phyloP scores from a whole-genome alignment of 148 eudicot genomes.

The Oxyria digyna region DNA sequence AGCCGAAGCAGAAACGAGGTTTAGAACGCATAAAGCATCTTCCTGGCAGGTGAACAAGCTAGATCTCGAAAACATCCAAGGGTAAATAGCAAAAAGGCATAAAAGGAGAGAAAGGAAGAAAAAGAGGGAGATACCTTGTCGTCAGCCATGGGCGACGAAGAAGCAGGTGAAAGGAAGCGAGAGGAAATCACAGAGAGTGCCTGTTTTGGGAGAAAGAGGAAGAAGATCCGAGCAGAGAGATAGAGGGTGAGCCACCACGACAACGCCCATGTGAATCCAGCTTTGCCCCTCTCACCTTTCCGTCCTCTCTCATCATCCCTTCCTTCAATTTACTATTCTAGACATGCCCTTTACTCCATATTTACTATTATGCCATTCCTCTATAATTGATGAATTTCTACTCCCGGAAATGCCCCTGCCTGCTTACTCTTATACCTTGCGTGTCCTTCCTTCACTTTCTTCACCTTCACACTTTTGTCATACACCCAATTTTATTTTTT shows the following conservation, averaged over 20 bases:
- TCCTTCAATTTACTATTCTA: neutral
- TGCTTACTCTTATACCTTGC: neutral
- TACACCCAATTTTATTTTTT: neutral
- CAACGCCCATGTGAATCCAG: conserved; percentile 12
- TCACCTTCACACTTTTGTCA: neutral
- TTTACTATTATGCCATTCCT: neutral
- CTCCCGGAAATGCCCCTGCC: neutral
- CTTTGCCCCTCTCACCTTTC: conserved; percentile 8
- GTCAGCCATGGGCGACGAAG: conserved; percentile 9
- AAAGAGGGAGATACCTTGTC: conserved; percentile 5
- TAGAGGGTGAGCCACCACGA: conserved; percentile 2
- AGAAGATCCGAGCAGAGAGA: conserved; percentile 7
- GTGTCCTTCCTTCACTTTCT: neutral
- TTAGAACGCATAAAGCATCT: neutral
- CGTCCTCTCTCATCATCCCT: neutral
- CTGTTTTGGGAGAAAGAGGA: neutral
- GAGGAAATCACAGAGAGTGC: neutral
- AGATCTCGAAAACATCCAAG: neutral
- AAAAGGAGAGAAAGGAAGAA: neutral
- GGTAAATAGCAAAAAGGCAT: neutral
- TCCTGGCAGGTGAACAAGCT: conserved; percentile 1
- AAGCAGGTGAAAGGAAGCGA: conserved; percentile 1
- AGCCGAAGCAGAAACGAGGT: neutral
- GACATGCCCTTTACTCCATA: neutral
- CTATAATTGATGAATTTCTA: neutral